Base-by-base conservation (phyloP, 139 green algal genomes). In the Penium margaritaceum region DNA sequence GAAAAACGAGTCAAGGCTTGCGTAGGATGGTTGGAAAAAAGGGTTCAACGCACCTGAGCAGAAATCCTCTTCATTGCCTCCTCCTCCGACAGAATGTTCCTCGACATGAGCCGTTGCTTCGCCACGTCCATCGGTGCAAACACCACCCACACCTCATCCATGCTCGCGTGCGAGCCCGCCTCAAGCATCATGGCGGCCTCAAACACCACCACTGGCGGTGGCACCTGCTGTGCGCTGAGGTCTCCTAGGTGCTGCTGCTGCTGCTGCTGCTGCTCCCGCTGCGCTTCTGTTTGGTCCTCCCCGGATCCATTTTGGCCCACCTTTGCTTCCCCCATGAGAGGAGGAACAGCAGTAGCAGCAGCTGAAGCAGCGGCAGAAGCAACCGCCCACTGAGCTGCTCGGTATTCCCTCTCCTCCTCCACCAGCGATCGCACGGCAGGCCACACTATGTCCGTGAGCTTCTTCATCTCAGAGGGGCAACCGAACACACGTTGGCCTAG, bases 61-160 rank as follows among this genome's bases (percentile, higher is more conserved):
- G 72, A 27, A 29, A 77, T 58, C 33, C 70, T 12, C 58, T 77
- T 77, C 5, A 60, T 24, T 0, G 70, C 70, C 32, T 77, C 70
- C 58, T 77, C 57, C 19, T 58, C 70, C 38, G 17, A 62, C 57
- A 77, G 32, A 19, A 43, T 33, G 63, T 77, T 77, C 19, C 70
- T 35, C 1, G 43, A 33, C 70, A 77, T 77, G 29, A 77, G 60
- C 30, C 70, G 70, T 30, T 36, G 34, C n/a, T 60, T 33, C 9
- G 70, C 70, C 63, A 34, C 46, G 15, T 55, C 34, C 47, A n/a
- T n/a, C 7, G 70, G 63, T 19, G 36, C 34, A 58, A 77, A 71
- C 62, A 77, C 70, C 34, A 77, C 70, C 70, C 70, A 77, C 3
- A 77, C 70, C 63, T 77, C 70, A 36, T 77, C 70, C 57, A 77